phyloP scores from a whole-genome alignment of 352 stramenopile genomes.

The Halophytophthora polymorphica region DNA sequence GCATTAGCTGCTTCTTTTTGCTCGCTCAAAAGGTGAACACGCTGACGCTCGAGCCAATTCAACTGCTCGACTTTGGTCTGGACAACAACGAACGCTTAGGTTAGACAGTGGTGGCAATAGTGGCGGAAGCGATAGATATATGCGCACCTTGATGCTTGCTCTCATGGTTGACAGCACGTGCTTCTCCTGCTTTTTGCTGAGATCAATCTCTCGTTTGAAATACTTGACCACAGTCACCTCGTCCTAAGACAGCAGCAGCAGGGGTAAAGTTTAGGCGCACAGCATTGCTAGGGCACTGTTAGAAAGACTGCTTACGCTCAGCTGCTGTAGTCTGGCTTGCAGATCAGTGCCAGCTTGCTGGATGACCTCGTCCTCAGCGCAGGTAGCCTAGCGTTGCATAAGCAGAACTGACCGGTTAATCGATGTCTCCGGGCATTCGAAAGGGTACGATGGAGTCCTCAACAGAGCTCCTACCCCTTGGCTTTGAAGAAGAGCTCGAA shows the following conservation, averaged over 20 bases:
- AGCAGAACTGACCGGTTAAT: too few relatives aligned
- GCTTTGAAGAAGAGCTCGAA: conserved; percentile 21
- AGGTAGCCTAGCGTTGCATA: neutral
- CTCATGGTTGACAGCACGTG: conserved; percentile 28
- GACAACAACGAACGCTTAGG: neutral
- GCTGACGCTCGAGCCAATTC: conserved; percentile 37
- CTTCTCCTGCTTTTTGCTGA: conserved; percentile 32
- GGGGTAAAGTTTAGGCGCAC: too few relatives aligned
- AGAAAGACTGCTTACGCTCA: conserved; percentile 18
- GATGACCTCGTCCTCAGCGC: conserved; percentile 25
- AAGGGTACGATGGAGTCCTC: too few relatives aligned
- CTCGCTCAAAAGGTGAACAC: conserved; percentile 28
- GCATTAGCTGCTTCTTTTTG: conserved; percentile 17
- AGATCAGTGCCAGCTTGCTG: conserved; percentile 14
- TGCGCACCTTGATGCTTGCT: conserved; percentile 38
- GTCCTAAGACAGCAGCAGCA: conserved; percentile 11
- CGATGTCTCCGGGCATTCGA: too few relatives aligned
- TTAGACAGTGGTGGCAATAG: too few relatives aligned
- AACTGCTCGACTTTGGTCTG: conserved; percentile 40
- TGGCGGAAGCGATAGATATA: too few relatives aligned
- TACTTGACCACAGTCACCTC: conserved; percentile 20
- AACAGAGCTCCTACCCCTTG: conserved; percentile 19
- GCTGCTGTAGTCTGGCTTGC: conserved; percentile 20
- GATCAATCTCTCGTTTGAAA: conserved; percentile 26
- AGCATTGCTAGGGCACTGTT: too few relatives aligned